These are phyloP conservation scores for Botryobasidium botryosum DNA, from an alignment of 768 basidiomycete species.

Conservation along the genomic window DNA sequence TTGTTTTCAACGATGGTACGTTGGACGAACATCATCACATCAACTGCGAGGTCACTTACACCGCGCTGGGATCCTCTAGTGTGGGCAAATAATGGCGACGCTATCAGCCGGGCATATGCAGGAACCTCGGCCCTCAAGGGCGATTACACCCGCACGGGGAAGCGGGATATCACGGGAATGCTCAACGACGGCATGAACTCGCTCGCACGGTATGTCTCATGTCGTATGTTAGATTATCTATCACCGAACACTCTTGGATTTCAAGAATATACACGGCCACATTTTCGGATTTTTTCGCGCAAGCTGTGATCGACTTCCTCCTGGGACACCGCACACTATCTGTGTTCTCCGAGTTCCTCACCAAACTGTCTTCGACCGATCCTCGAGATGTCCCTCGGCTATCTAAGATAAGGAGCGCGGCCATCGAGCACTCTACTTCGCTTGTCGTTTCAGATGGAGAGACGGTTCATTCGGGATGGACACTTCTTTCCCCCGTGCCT, in stretches of 20 bases:
- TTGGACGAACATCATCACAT: constrained; percentile 3
- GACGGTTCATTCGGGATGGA: constrained; percentile 73
- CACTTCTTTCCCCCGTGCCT: constrained; percentile 69
- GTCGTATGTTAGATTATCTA: background rate
- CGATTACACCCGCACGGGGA: constrained; percentile 61
- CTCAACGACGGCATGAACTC: constrained; percentile 95
- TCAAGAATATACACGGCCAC: constrained; percentile 74
- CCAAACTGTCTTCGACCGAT: constrained; percentile 80
- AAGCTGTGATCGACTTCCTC: constrained; percentile 88
- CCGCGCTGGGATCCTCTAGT: constrained; percentile 28
- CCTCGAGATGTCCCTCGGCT: constrained; percentile 77
- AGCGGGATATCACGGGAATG: constrained; percentile 79
- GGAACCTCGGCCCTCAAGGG: constrained; percentile 93
- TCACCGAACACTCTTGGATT: background rate
- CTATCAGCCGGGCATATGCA: constrained; percentile 78
- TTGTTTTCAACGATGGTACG: constrained; percentile 63
- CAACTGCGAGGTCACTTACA: background rate
- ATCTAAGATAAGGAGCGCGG: constrained; percentile 78
- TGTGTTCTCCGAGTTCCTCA: constrained; percentile 88
- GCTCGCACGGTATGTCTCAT: constrained; percentile 42
- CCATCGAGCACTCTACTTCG: constrained; percentile 75
- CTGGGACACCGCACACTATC: constrained; percentile 71
- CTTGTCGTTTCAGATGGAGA: constrained; percentile 65
- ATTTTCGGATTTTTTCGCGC: constrained; percentile 91
- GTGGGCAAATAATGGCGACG: constrained; percentile 98